Base-by-base conservation (phyloP, 2,329 filamentous ascomycete species). In the Sordariomycetes sp. region DNA sequence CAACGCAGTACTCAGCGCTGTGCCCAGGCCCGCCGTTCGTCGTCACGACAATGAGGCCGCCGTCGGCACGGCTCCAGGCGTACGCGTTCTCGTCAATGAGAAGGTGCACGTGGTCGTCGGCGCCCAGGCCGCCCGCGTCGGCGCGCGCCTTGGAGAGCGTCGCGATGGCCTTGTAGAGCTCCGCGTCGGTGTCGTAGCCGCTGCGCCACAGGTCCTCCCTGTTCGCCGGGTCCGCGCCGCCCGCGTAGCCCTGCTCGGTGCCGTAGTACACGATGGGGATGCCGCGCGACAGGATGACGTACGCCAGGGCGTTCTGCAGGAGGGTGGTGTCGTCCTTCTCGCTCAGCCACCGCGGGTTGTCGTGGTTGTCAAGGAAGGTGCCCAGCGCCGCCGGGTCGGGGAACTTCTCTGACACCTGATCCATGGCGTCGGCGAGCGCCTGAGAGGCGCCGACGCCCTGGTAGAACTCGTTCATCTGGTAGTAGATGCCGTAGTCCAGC, bases 211-310 rank as follows among this genome's bases (percentile, higher is more conserved):
- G 71, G 8, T 81, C 79, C 65, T 85, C 81, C n/a, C 81, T 79
- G 64, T 79, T 78, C 55, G 73, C 75, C 0, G 75, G 70, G 10
- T 80, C 80, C 53, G 69, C 70, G 43, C 67, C 72, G n/a, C 73
- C 74, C 1, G 72, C 66, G 65, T 77, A 83, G 60, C 79, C 80
- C 64, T 87, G 84, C 68, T 87, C 85, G 61, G 84, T 81, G 32
- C 84, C 85, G 62, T 85, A 78, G 68, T 87, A 88, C 37, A 87
- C 74, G 58, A 86, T 81, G 1, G 83, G 83, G 46, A 87, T 80
- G 22, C 84, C 84, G 58, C 85, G 75, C 2, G 73, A 72, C 20
- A 87, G 76, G 34, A 87, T 76, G n/a, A 79, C 80, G 64, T 81
- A 86, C 0, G 81, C 75, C 48, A 87, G 72, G 5, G 80, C 75